Conservation (phyloP, 441 rosid genomes). For the Populus hybrid region DNA sequence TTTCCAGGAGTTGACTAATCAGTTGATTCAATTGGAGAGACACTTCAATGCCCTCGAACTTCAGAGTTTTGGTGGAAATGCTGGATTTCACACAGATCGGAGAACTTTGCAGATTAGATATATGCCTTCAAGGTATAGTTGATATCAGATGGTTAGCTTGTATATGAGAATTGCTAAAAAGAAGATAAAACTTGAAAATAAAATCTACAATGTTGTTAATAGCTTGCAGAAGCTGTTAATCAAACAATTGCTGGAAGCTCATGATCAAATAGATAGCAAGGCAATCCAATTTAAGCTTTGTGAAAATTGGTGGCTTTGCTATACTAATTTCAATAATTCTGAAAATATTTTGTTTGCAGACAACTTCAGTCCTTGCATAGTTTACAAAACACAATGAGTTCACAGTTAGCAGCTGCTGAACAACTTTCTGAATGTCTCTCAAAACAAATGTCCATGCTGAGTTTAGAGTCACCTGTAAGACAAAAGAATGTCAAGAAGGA, state of each 20-base stretch:
- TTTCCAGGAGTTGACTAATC: constrained; percentile 79
- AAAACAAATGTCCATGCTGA: constrained; percentile 43
- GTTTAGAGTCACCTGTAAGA: constrained; percentile 64
- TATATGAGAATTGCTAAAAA: background rate
- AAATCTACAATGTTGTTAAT: background rate
- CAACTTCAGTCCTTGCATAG: constrained; percentile 63
- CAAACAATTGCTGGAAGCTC: background rate
- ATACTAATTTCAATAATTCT: background rate
- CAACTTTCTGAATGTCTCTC: constrained; percentile 86
- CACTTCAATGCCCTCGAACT: constrained; percentile 87
- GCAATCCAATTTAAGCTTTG: background rate
- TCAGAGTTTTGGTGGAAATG: constrained; percentile 64
- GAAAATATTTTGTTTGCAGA: constrained; percentile 39
- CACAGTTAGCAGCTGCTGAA: constrained; percentile 86
- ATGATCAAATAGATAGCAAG: background rate
- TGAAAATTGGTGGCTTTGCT: background rate
- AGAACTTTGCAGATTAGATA: constrained; percentile 48
- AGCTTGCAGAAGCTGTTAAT: background rate
- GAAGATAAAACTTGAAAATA: background rate
- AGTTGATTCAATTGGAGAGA: constrained; percentile 82
- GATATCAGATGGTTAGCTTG: background rate
- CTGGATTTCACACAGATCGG: constrained; percentile 40
- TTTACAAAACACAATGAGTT: constrained; percentile 70
- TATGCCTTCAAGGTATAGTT: constrained; percentile 65
- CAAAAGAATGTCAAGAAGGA: constrained; percentile 70